Evolutionary conservation across 1,139 yeast species (phyloP).

Genomic region (Lodderomyces parapsilosis): DNA sequence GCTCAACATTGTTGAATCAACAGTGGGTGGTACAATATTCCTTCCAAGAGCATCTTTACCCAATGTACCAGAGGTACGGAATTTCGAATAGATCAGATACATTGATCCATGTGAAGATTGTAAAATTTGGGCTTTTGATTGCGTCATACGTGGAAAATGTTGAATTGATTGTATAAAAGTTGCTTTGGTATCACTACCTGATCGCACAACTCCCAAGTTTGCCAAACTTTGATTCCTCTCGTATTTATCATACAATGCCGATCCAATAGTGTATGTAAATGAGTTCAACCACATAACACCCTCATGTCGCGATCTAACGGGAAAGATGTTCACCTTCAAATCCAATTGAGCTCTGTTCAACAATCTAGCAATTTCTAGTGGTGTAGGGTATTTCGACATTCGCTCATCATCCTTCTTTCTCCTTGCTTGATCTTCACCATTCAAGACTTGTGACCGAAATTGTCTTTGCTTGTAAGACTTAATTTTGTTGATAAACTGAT

Average conservation of each 20-base stretch:
- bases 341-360: conserved; percentile 30
- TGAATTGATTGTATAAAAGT: conserved; percentile 49
- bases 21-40: conserved; percentile 29
- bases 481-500: conserved; percentile 42
- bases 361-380: conserved; percentile 35
- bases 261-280: conserved; percentile 55
- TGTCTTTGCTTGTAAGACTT: conserved; percentile 44
- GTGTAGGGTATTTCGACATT: conserved; percentile 24
- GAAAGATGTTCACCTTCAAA: conserved; percentile 45
- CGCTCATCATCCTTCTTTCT: conserved; percentile 10
- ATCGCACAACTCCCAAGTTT: conserved; percentile 52
- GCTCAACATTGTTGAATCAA: conserved; percentile 45
- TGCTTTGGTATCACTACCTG: conserved; percentile 49
- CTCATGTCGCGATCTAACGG: conserved; percentile 47
- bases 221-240: conserved; percentile 55
- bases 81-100: conserved; percentile 31
- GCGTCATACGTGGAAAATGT: conserved; percentile 59
- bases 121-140: conserved; percentile 35
- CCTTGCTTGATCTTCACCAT: conserved; percentile 10
- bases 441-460: conserved; percentile 41
- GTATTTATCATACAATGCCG: conserved; percentile 52
- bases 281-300: conserved; percentile 54
- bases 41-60: conserved; percentile 31
- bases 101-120: conserved; percentile 38
- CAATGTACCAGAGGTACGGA: conserved; percentile 21